Conservation (phyloP, 73 alveolate species). For the Paramecium tetraurelia region DNA sequence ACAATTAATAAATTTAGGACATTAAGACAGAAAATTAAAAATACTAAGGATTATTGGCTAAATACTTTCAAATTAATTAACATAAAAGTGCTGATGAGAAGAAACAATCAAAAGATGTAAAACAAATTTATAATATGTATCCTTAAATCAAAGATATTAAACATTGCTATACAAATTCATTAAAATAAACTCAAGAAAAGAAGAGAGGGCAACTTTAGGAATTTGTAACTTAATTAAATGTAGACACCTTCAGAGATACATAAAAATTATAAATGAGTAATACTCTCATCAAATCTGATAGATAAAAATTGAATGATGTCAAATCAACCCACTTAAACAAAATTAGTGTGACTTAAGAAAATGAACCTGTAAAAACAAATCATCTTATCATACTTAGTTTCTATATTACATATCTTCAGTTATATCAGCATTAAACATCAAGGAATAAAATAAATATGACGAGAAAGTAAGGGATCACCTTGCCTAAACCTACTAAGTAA, state of each 20-base stretch:
- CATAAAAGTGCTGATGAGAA: background rate
- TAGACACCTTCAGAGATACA: background rate
- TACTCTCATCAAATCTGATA: background rate
- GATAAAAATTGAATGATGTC: background rate
- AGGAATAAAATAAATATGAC: background rate
- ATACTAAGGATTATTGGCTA: background rate
- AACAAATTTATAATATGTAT: background rate
- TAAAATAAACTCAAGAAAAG: background rate
- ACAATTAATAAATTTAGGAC: background rate
- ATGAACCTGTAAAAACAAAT: background rate
- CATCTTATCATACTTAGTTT: background rate
- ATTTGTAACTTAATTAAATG: background rate
- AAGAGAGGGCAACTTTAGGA: background rate
- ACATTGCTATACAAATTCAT: background rate
- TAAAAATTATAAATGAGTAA: background rate
- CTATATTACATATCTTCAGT: background rate
- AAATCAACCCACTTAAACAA: background rate
- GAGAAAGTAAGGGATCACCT: conserved; percentile 49
- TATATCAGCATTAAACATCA: background rate
- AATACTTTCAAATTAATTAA: background rate
- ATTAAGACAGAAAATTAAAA: background rate
- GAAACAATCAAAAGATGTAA: background rate
- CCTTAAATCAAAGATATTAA: background rate
- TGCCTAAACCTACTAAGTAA: conserved; percentile 29
- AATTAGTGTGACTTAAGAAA: background rate